Base-by-base conservation (phyloP, 345 rosid species). In the Populus ilicifolia region DNA sequence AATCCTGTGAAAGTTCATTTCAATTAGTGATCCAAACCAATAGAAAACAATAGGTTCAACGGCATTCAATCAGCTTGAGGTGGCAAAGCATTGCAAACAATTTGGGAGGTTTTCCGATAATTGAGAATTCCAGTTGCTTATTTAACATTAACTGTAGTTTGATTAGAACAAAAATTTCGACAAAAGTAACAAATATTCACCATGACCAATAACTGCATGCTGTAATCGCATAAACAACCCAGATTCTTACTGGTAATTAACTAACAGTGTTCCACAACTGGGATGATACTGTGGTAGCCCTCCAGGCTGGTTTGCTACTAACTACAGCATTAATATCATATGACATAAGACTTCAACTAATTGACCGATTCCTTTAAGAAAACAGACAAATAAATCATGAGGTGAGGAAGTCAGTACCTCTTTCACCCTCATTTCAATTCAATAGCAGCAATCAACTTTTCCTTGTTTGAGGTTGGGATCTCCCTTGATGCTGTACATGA, bases 361-460 rank as follows among this genome's bases (percentile, higher is more conserved):
- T 67, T 67, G 25, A 36, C 16, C 2, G 29, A 21, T 18, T 13
- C 14, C 59, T 27, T 71, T 71, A 23, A 52, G 63, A 48, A 46
- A 50, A 38, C 56, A 48, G 62, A 29, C 8, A 41, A 2, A 30
- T 7, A 71, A 48, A 30, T 8, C 4, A 27, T 27, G 20, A 27
- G 23, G 12, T 35, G 23, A 73, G 14, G 27, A 73, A 3, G 2
- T 8, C 52, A 73, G 39, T 61, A 18, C 52, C 46, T 56, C 12
- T 27, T 39, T 41, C n/a, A 74, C 21, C 69, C 43, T 74, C 77
- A 61, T 73, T 63, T 74, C 43, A 61, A 20, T 33, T 71, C 64
- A 11, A 61, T n/a, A 54, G n/a, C 21, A 54, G 36, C 63, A 59
- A 56, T 43, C 46, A 9, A 43, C 46, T 10, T 43, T 39, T 41